Evolutionary conservation across 2,329 filamentous ascomycete genomes (phyloP).

Genomic region (Zarea fungicola): DNA sequence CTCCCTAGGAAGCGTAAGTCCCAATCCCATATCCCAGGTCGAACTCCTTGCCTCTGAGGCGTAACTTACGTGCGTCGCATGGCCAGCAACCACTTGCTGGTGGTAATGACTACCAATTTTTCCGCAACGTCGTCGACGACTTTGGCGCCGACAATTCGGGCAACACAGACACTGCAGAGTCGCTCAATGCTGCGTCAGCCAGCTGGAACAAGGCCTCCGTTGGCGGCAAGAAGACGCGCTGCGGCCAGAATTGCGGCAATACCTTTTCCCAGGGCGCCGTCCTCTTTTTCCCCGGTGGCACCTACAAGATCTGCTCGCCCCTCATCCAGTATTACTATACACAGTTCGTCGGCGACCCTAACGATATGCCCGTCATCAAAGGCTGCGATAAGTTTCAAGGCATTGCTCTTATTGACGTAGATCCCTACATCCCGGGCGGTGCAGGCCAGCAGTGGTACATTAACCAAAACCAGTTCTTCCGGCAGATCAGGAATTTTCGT

Average conservation of each 20-base stretch:
- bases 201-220: conserved; percentile 59
- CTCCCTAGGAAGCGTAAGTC: background rate
- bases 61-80: background rate
- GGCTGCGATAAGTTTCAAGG: conserved; percentile 52
- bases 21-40: background rate
- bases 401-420: conserved; percentile 66
- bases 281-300: conserved; percentile 65
- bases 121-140: conserved; percentile 44
- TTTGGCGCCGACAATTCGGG: conserved; percentile 47
- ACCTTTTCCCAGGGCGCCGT: conserved; percentile 59
- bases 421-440: conserved; percentile 54
- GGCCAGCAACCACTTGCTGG: conserved; percentile 15
- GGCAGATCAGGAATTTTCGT: conserved; percentile 53
- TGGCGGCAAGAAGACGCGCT: conserved; percentile 47
- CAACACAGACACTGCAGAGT: conserved; percentile 6
- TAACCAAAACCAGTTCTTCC: conserved; percentile 57
- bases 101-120: conserved; percentile 46
- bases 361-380: conserved; percentile 47
- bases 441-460: conserved; percentile 63
- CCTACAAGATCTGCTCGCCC: conserved; percentile 56
- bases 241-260: conserved; percentile 61
- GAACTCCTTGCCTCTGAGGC: background rate
- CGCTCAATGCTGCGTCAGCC: conserved; percentile 59
- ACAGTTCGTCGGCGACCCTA: conserved; percentile 66
- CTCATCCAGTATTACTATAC: conserved; percentile 68